phyloP scores from a whole-genome alignment of 495 filamentous ascomycete species.

The Penicillium paxilli region DNA sequence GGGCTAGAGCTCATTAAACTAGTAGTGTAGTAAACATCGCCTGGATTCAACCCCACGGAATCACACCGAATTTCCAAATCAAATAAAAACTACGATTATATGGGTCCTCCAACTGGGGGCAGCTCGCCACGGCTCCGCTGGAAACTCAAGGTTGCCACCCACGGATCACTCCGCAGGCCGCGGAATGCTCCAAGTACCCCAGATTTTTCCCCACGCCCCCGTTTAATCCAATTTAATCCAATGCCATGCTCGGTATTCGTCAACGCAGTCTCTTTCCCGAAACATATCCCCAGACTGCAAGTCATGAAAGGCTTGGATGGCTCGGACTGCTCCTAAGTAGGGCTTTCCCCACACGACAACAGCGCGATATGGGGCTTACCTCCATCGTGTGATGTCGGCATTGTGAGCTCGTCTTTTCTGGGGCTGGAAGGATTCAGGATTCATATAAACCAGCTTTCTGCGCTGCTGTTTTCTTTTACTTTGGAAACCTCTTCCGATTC shows the following conservation, averaged over 20 bases:
- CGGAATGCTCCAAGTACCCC: constrained; percentile 5
- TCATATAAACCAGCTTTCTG: background rate
- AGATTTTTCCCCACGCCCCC: constrained; percentile 1
- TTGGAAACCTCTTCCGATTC: too few species aligned
- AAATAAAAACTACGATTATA: too few species aligned
- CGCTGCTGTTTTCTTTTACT: background rate
- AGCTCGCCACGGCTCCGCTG: too few species aligned
- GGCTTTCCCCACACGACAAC: background rate
- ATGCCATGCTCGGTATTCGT: background rate
- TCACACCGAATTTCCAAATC: background rate
- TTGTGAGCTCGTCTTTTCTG: background rate
- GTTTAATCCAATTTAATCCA: background rate
- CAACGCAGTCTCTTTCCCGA: background rate
- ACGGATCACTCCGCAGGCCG: constrained; percentile 2
- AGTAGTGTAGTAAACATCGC: too few species aligned
- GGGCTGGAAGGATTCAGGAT: background rate
- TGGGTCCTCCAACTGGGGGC: too few species aligned
- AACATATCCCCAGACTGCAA: background rate
- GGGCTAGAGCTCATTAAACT: too few species aligned
- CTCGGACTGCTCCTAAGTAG: background rate
- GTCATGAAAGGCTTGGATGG: background rate
- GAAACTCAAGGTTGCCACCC: background rate
- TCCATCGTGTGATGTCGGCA: background rate
- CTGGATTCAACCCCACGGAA: too few species aligned
- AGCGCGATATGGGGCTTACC: background rate